Conservation (phyloP, 495 filamentous ascomycete species). For the Glonium stellatum region DNA sequence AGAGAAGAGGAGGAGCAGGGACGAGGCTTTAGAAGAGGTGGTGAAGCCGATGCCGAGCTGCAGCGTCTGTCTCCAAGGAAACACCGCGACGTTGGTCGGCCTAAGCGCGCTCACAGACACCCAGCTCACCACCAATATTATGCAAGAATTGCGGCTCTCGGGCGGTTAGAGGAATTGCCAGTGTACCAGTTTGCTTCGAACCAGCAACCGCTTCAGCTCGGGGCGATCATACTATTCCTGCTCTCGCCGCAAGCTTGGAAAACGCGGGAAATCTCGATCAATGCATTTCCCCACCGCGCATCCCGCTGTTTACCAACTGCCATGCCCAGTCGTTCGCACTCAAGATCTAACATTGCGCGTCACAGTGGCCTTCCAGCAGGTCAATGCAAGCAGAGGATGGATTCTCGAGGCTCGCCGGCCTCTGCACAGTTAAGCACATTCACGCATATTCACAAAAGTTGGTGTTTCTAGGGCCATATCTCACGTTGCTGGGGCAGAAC, state of each 20-base stretch:
- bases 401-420: slow-evolving; percentile 7
- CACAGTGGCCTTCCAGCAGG: slow-evolving; percentile 16
- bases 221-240: not conserved
- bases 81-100: slow-evolving; percentile 20
- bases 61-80: slow-evolving; percentile 14
- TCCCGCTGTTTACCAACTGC: not conserved
- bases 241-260: not conserved
- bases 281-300: not conserved
- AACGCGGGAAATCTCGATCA: not conserved
- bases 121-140: slow-evolving; percentile 12
- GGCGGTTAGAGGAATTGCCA: slow-evolving; percentile 2
- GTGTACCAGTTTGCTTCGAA: too few species aligned
- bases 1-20: slow-evolving; percentile 13
- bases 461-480: slow-evolving; percentile 5
- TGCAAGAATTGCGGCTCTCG: slow-evolving; percentile 19
- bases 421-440: not conserved
- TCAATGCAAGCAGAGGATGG: slow-evolving; percentile 11
- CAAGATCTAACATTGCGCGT: slow-evolving; percentile 23
- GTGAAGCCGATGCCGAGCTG: slow-evolving; percentile 23
- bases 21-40: slow-evolving; percentile 12
- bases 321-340: not conserved
- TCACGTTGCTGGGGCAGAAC: slow-evolving; percentile 5
- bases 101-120: slow-evolving; percentile 14
- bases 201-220: not conserved
- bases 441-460: not conserved